These are phyloP conservation scores for Stramenopiles sp. DNA, from an alignment of 352 stramenopile species.

Conservation along the genomic window DNA sequence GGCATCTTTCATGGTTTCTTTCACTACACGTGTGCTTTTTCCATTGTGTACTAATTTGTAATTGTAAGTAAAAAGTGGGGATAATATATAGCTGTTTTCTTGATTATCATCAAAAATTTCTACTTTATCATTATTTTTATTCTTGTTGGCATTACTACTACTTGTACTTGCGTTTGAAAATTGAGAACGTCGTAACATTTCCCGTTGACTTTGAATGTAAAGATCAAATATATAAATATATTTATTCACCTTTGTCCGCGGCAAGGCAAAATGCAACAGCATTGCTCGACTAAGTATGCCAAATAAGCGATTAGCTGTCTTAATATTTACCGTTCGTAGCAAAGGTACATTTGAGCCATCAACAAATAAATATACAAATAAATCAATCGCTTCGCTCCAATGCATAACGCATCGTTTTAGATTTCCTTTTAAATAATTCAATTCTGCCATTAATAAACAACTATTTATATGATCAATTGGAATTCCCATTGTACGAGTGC, in stretches of 20 bases:
- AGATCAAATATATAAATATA: slow-evolving; percentile 4
- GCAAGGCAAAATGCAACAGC: background rate
- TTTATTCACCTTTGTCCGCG: background rate
- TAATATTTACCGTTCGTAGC: background rate
- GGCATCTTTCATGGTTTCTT: background rate
- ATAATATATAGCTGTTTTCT: background rate
- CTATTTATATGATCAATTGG: background rate
- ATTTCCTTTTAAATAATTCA: background rate
- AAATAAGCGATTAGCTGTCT: background rate
- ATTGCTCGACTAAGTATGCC: background rate
- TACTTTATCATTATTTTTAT: background rate
- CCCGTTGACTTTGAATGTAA: background rate
- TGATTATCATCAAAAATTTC: background rate
- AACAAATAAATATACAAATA: slow-evolving; percentile 2
- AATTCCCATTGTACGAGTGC: background rate
- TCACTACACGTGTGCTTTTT: background rate
- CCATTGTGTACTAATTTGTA: background rate
- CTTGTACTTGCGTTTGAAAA: background rate
- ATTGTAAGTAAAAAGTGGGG: background rate
- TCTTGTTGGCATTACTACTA: background rate
- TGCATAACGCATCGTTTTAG: background rate
- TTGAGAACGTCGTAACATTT: background rate
- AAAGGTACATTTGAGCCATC: background rate
- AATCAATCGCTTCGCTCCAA: background rate
- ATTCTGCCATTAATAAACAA: slow-evolving; percentile 3